A percentile compares a stretch with the other conserved stretches of the same genome.
Evolutionary conservation across 805 yeast species (phyloP).

Genomic region (Teunomyces pallodes): DNA sequence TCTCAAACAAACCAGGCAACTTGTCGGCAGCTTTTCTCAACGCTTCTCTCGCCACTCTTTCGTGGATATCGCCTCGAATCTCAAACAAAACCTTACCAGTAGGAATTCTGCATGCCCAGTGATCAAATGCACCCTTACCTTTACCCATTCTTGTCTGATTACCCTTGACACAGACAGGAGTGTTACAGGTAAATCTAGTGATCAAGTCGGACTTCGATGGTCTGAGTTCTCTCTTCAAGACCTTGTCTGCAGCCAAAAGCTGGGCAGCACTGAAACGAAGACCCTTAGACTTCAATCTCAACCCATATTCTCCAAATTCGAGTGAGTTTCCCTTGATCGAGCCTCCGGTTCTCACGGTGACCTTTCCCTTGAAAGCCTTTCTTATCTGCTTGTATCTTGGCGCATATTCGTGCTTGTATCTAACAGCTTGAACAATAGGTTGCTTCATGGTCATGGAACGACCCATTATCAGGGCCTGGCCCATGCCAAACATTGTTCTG

Average conservation of each 20-base stretch:
- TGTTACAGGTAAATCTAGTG: slow-evolving; percentile 78
- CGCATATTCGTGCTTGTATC: slow-evolving; percentile 70
- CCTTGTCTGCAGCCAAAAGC: slow-evolving; percentile 85
- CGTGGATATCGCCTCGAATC: slow-evolving; percentile 78
- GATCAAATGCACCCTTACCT: slow-evolving; percentile 96
- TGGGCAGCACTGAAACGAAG: slow-evolving; percentile 82
- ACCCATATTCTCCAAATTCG: slow-evolving; percentile 79
- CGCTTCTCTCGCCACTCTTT: slow-evolving; percentile 85
- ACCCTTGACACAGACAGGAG: slow-evolving; percentile 94
- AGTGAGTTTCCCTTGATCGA: slow-evolving; percentile 84
- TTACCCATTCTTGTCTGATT: slow-evolving; percentile 99
- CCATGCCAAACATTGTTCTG: slow-evolving; percentile 7
- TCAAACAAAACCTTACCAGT: slow-evolving; percentile 93
- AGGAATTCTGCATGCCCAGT: slow-evolving; percentile 95
- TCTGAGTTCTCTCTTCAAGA: slow-evolving; percentile 79
- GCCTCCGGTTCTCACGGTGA: slow-evolving; percentile 92
- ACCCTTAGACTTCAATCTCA: slow-evolving; percentile 88
- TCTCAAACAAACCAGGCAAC: slow-evolving; percentile 89
- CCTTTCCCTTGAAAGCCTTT: slow-evolving; percentile 92
- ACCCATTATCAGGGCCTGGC: background rate
- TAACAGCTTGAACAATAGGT: slow-evolving; percentile 14
- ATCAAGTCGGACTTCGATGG: slow-evolving; percentile 72
- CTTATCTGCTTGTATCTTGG: slow-evolving; percentile 66
- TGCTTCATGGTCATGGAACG: background rate
- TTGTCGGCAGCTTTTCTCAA: slow-evolving; percentile 87